phyloP scores from a whole-genome alignment of 1,139 yeast genomes.

The Yamadazyma triangularis region DNA sequence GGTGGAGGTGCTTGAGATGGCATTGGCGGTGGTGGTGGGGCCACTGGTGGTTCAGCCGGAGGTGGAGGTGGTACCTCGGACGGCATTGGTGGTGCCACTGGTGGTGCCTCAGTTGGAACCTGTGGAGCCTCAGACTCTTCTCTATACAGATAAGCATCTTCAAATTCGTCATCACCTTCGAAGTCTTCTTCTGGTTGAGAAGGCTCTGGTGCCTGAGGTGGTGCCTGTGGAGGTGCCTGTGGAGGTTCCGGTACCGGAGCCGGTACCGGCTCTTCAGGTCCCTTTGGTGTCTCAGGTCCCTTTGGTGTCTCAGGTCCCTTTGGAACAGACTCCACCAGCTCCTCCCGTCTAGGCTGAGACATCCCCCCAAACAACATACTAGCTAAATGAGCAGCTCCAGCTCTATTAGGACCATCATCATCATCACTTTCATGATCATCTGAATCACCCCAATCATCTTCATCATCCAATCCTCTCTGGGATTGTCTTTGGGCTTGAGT shows the following conservation, averaged over 20 bases:
- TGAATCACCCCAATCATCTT: constrained; percentile 58
- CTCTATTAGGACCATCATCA: constrained; percentile 42
- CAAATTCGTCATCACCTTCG: too few species aligned
- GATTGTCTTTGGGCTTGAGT: constrained; percentile 62
- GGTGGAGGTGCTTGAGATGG: constrained; percentile 12
- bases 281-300: constrained; percentile 1
- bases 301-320: constrained; percentile 1
- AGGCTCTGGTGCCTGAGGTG: constrained; percentile 14
- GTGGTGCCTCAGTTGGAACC: constrained; percentile 5
- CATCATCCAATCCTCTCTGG: constrained; percentile 53
- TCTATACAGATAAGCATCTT: too few species aligned
- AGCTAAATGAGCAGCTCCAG: constrained; percentile 62
- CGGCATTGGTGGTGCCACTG: constrained; percentile 6
- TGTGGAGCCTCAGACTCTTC: constrained; percentile 3
- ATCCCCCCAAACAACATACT: constrained; percentile 60
- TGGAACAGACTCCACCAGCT: constrained; percentile 11
- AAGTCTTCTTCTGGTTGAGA: constrained; percentile 12
- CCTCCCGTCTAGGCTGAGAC: constrained; percentile 38
- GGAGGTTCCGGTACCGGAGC: constrained; percentile 5
- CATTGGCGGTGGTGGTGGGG: constrained; percentile 12
- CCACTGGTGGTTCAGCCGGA: constrained; percentile 16
- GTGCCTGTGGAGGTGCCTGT: constrained; percentile 6
- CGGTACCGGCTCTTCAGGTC: constrained; percentile 2
- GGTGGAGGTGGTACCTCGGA: constrained; percentile 19
- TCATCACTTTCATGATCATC: constrained; percentile 53